Evolutionary conservation across 192 early-diverging fungal species (phyloP).

Genomic region (Podochytrium sp.): DNA sequence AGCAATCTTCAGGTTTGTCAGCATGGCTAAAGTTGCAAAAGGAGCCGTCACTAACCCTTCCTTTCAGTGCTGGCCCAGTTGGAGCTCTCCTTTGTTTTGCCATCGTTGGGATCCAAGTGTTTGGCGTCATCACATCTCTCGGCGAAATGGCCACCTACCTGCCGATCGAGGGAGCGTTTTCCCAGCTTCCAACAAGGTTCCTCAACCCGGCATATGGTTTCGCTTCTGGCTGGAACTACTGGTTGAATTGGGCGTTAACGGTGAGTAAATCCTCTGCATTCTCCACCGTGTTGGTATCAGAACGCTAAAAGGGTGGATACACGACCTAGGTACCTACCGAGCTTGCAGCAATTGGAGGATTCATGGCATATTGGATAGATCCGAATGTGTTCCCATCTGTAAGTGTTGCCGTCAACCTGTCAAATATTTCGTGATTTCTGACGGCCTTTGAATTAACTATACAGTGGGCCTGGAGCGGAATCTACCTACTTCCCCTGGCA

Average conservation of each 20-base stretch:
- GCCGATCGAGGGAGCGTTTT: conserved; percentile 77
- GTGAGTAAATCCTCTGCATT: no score
- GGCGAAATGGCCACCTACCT: conserved; percentile 80
- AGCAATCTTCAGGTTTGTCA: not conserved
- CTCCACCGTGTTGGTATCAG: no score
- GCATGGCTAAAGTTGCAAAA: no score
- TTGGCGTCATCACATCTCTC: conserved; percentile 62
- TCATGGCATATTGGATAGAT: conserved; percentile 67
- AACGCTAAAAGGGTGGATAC: no score
- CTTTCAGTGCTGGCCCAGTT: conserved; percentile 23
- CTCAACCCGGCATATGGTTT: conserved; percentile 55
- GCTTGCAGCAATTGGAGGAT: conserved; percentile 73
- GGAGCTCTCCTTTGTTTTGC: not conserved
- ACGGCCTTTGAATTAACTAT: no score
- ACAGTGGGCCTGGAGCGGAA: conserved; percentile 46
- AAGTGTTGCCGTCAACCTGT: no score
- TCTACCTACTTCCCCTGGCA: conserved; percentile 60
- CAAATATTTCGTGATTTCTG: no score
- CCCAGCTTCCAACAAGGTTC: conserved; percentile 65
- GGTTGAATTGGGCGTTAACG: conserved; percentile 38
- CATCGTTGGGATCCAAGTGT: conserved; percentile 11
- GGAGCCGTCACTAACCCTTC: no score
- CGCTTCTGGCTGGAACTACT: conserved; percentile 37
- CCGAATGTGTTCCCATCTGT: no score
- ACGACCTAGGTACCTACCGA: conserved; percentile 70